Base-by-base conservation (phyloP, 73 alveolate genomes). In the Uronychia setigera region DNA sequence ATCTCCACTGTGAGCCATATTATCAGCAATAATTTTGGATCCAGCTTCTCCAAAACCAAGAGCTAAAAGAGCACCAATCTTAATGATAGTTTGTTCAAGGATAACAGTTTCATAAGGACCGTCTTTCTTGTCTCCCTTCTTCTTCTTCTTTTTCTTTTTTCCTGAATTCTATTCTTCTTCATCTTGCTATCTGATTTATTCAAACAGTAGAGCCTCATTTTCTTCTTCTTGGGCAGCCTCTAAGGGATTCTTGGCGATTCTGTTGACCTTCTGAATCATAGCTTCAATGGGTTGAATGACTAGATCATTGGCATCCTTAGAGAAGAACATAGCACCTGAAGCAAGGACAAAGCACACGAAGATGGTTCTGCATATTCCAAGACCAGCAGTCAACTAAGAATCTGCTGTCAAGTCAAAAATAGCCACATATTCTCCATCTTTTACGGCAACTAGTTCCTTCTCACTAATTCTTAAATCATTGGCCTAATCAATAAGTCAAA, bases 71-170 rank as follows among this genome's bases (percentile, higher is more conserved):
- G 97, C 98, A 11, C 98, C 98, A 33, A 96, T 96, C 79, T 97
- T 97, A 75, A 98, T 93, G 79, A 98, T 98, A 35, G 99, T 97
- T 87, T 98, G 93, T 94, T 98, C 99, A 76, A 98, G 88, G 29
- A 98, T 89, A 75, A 92, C 98, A 1, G 97, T 97, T 88, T 98
- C 99, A 46, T 91, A 85, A 35, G 94, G 91, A 1, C 78, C 91
- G 29, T 89, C 89, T 29, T 58, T 88, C 79, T 67, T 81, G 82
- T 30, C 80, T 86, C 74, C 88, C 94, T 76, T 80, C 32, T 60
- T 59, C 28, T 75, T 35, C 35, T 83, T 80, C 26, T 13, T 80
- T 76, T 59, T 87, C 84, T 74, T 81, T 58, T 29, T 46, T n/a
- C n/a, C n/a, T n/a, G 88, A 67, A 76, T 75, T 82, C 35, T 84